These are phyloP conservation scores for Polytrichum formosum DNA, from an alignment of 225 moss, liverwort and hornwort genomes.

Conservation along the genomic window DNA sequence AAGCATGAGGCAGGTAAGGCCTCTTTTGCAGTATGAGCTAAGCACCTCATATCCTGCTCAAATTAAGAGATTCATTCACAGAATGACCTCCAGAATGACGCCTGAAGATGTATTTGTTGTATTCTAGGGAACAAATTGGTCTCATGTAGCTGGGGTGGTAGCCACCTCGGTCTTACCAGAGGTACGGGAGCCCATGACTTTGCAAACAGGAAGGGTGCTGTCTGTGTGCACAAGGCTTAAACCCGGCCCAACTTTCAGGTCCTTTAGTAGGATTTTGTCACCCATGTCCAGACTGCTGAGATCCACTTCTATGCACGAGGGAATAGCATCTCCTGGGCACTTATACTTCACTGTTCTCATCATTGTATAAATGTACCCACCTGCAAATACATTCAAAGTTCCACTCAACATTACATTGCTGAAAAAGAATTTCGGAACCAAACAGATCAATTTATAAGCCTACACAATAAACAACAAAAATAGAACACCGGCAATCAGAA, in stretches of 20 bases:
- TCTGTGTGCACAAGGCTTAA: constrained; percentile 59
- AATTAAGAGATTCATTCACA: too few relatives aligned
- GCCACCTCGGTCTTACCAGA: constrained; percentile 30
- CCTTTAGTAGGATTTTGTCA: constrained; percentile 59
- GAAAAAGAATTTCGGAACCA: background rate
- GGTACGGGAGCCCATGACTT: constrained; percentile 88
- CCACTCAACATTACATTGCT: too few relatives aligned
- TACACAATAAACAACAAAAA: too few relatives aligned
- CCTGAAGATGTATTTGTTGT: too few relatives aligned
- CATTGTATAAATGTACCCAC: constrained; percentile 90
- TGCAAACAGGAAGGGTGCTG: constrained; percentile 73
- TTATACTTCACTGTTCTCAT: constrained; percentile 60
- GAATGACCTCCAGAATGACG: too few relatives aligned
- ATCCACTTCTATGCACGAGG: constrained; percentile 79
- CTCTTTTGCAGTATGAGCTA: too few relatives aligned
- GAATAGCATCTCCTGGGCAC: constrained; percentile 78
- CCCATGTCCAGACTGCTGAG: constrained; percentile 81
- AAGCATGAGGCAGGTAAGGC: too few relatives aligned
- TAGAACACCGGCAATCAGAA: too few relatives aligned
- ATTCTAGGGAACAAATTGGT: background rate
- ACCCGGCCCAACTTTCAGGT: constrained; percentile 45
- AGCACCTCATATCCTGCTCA: too few relatives aligned
- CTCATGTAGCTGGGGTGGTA: constrained; percentile 2
- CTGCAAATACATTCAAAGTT: constrained; percentile 18
- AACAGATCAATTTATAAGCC: background rate